Evolutionary conservation across 1,139 yeast genomes (phyloP).

Genomic region (Geotrichum armillariae): DNA sequence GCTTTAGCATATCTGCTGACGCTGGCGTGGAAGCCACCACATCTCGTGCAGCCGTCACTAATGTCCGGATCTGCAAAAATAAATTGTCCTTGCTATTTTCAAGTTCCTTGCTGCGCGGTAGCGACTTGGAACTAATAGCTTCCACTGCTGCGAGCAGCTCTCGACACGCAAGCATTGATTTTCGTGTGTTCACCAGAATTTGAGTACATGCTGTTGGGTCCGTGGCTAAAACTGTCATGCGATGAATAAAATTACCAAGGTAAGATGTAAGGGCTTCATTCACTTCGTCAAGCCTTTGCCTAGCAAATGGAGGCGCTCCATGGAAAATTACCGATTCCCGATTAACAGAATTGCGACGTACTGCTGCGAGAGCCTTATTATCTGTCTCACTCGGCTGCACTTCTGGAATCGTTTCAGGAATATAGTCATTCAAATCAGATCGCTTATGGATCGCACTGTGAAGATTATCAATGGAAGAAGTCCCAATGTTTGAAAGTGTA

Average conservation of each 20-base stretch:
- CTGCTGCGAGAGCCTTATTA: background rate
- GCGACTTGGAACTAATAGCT: conserved; percentile 33
- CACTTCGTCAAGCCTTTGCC: conserved; percentile 71
- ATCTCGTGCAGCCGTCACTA: conserved; percentile 33
- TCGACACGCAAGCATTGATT: conserved; percentile 44
- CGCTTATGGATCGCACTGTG: background rate
- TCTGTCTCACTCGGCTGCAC: background rate
- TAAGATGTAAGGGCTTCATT: conserved; percentile 68
- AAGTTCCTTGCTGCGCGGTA: conserved; percentile 35
- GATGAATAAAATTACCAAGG: conserved; percentile 50
- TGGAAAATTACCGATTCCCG: conserved; percentile 36
- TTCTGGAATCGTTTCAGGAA: conserved; percentile 1
- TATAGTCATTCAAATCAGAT: background rate
- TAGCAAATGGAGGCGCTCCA: conserved; percentile 63
- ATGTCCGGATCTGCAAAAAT: conserved; percentile 37
- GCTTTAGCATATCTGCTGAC: conserved; percentile 3
- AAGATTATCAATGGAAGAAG: conserved; percentile 1
- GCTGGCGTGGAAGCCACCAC: conserved; percentile 25
- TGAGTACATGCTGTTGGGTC: conserved; percentile 39
- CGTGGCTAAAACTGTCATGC: conserved; percentile 33
- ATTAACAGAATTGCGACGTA: conserved; percentile 14
- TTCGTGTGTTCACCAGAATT: conserved; percentile 42
- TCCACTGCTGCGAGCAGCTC: conserved; percentile 44
- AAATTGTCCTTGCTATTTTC: conserved; percentile 40
- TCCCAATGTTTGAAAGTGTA: background rate